A percentile compares a stretch with the other conserved stretches of the same genome.
Evolutionary conservation across 345 rosid genomes (phyloP).

Genomic region (Excoecaria agallocha): DNA sequence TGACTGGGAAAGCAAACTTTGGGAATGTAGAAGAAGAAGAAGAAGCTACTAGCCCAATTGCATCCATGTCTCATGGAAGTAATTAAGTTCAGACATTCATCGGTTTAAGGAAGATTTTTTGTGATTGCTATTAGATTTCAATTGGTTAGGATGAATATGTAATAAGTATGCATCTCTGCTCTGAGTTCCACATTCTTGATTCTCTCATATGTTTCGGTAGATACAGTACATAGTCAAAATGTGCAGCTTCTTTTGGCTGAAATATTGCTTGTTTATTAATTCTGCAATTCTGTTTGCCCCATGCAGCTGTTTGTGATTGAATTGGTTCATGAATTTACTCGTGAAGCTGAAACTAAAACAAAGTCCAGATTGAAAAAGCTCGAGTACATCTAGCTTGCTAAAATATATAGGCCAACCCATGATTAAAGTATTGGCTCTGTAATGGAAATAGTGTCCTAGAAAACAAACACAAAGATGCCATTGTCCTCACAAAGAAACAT

Average conservation of each 20-base stretch:
- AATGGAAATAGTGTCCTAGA: too few relatives aligned
- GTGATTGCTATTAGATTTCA: background rate
- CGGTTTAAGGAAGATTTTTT: too few relatives aligned
- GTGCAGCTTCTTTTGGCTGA: too few relatives aligned
- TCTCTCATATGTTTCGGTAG: background rate
- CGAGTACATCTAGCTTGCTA: too few relatives aligned
- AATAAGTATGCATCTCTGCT: background rate
- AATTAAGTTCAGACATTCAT: conserved; percentile 22
- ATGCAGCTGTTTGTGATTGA: too few relatives aligned
- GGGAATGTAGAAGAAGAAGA: conserved; percentile 47
- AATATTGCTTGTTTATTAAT: background rate
- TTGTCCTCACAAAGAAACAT: background rate
- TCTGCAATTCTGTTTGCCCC: too few relatives aligned
- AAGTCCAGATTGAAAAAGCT: too few relatives aligned
- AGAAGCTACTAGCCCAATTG: conserved; percentile 60
- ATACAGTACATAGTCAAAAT: background rate
- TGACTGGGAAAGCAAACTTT: conserved; percentile 59
- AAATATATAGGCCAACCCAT: too few relatives aligned
- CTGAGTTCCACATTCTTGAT: background rate
- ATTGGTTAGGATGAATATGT: background rate
- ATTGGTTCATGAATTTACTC: too few relatives aligned
- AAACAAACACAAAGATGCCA: background rate
- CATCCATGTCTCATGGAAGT: conserved; percentile 45
- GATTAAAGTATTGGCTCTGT: too few relatives aligned
- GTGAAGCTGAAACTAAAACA: too few relatives aligned